phyloP scores from a whole-genome alignment of 2,329 filamentous ascomycete genomes.

The Phaeomoniella chlamydospora region DNA sequence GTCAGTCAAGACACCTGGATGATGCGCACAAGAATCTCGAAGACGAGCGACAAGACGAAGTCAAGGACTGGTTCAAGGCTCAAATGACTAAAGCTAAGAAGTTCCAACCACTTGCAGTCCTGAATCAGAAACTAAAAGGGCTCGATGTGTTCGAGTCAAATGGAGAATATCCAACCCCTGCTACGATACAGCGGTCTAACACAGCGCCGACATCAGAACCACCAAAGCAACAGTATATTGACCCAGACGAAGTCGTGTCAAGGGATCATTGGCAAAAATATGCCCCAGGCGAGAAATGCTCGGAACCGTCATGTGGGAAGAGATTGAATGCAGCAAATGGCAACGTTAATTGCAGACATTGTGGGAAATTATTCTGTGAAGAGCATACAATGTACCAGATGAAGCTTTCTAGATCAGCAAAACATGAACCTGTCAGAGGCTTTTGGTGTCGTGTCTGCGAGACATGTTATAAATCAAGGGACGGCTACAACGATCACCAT shows the following conservation, averaged over 20 bases:
- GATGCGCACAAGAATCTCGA: slow-evolving; percentile 83
- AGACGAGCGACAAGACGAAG: slow-evolving; percentile 78
- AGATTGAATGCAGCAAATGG: slow-evolving; percentile 66
- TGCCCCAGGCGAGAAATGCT: slow-evolving; percentile 62
- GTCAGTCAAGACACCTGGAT: slow-evolving; percentile 53
- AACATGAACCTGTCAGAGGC: slow-evolving; percentile 78
- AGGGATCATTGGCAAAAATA: slow-evolving; percentile 77
- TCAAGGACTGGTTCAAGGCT: slow-evolving; percentile 93
- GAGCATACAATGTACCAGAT: slow-evolving; percentile 99
- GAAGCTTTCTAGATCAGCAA: slow-evolving; percentile 80
- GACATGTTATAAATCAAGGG: slow-evolving; percentile 95
- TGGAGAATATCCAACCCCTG: slow-evolving; percentile 41
- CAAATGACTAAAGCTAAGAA: slow-evolving; percentile 87
- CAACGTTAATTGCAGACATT: slow-evolving; percentile 84
- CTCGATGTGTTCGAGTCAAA: slow-evolving; percentile 92
- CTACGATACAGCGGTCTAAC: slow-evolving; percentile 14
- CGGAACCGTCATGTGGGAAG: slow-evolving; percentile 75
- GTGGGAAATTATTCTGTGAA: slow-evolving; percentile 87
- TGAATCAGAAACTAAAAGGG: slow-evolving; percentile 88
- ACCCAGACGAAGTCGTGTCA: slow-evolving; percentile 83
- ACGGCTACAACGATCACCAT: slow-evolving; percentile 83
- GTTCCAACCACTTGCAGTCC: slow-evolving; percentile 77
- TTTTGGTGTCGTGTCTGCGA: slow-evolving; percentile 94
- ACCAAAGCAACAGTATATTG: slow-evolving; percentile 28
- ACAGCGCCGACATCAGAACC: slow-evolving; percentile 12